A percentile compares a stretch with the other conserved stretches of the same genome.
These are phyloP conservation scores for Leucosporidium scottii DNA, from an alignment of 768 basidiomycete genomes.

Conservation along the genomic window DNA sequence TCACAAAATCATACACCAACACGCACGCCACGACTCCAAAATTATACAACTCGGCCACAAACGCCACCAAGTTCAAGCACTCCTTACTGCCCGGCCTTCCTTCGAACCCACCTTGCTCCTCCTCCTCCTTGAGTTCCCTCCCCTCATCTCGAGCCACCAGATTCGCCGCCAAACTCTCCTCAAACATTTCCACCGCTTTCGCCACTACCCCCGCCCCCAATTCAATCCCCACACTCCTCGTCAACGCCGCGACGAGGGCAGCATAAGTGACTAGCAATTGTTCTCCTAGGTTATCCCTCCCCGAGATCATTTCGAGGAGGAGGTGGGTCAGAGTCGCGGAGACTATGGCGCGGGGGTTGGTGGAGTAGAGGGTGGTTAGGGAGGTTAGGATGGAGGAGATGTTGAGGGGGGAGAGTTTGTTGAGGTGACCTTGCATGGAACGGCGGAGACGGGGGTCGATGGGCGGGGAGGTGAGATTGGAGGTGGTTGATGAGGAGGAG, in stretches of 20 bases:
- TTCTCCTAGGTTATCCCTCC: slow-evolving; percentile 36
- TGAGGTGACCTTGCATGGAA: slow-evolving; percentile 31
- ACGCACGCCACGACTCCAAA: slow-evolving; percentile 85
- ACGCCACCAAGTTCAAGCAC: slow-evolving; percentile 74
- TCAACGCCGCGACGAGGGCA: slow-evolving; percentile 29
- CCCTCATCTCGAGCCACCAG: background rate
- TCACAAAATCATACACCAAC: slow-evolving; percentile 84
- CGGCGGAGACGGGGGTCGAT: slow-evolving; percentile 33
- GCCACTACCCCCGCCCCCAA: slow-evolving; percentile 27
- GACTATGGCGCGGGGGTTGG: slow-evolving; percentile 32
- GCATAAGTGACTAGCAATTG: slow-evolving; percentile 30
- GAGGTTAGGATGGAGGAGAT: slow-evolving; percentile 28
- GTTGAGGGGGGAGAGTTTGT: slow-evolving; percentile 35
- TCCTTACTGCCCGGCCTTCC: slow-evolving; percentile 61
- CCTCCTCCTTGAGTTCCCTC: too few species aligned
- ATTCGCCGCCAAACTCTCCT: slow-evolving; percentile 16
- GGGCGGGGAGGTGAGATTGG: slow-evolving; percentile 15
- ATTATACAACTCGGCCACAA: slow-evolving; percentile 89
- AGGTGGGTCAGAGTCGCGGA: slow-evolving; percentile 18
- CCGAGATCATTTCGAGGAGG: slow-evolving; percentile 31
- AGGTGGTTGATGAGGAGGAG: slow-evolving; percentile 5
- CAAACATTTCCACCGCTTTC: slow-evolving; percentile 12
- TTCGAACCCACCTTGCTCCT: slow-evolving; percentile 23
- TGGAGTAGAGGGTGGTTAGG: slow-evolving; percentile 20
- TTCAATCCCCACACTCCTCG: slow-evolving; percentile 25